Conservation (phyloP, 2,329 filamentous ascomycete genomes). For the Rutstroemia sp. region DNA sequence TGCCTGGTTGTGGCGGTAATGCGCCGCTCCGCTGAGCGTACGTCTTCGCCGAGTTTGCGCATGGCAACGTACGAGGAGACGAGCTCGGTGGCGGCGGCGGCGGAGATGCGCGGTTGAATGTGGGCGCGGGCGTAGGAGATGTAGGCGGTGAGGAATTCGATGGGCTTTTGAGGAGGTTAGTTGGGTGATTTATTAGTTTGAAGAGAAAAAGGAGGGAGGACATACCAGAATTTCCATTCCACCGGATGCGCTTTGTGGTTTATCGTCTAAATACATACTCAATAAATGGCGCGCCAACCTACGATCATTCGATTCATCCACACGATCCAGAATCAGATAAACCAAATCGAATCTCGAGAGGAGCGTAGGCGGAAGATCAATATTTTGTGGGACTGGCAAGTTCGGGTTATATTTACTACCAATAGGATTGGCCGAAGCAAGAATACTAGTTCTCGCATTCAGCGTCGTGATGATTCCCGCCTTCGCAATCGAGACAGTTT, state of each 20-base stretch:
- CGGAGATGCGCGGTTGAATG: slow-evolving; percentile 74
- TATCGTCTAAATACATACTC: slow-evolving; percentile 94
- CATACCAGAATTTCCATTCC: slow-evolving; percentile 73
- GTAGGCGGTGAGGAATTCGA: slow-evolving; percentile 94
- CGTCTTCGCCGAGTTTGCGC: slow-evolving; percentile 84
- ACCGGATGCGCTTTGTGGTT: slow-evolving; percentile 72
- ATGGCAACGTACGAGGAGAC: slow-evolving; percentile 87
- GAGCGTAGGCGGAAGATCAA: slow-evolving; percentile 90
- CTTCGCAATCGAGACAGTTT: slow-evolving; percentile 72
- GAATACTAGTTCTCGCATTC: slow-evolving; percentile 90
- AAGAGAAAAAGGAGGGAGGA: slow-evolving; percentile 16
- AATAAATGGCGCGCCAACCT: slow-evolving; percentile 86
- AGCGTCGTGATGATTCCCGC: slow-evolving; percentile 79
- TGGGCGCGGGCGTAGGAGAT: slow-evolving; percentile 91
- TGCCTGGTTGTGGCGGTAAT: slow-evolving; percentile 97
- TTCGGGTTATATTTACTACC: slow-evolving; percentile 97
- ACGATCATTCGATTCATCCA: slow-evolving; percentile 84
- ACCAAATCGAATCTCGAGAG: slow-evolving; percentile 95
- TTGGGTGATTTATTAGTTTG: neutral
- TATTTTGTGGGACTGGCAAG: slow-evolving; percentile 93
- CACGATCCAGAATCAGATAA: slow-evolving; percentile 89
- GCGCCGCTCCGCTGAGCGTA: slow-evolving; percentile 82
- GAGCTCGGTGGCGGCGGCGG: slow-evolving; percentile 74
- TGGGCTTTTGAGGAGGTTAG: slow-evolving; percentile 46
- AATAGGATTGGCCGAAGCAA: slow-evolving; percentile 96